Conservation (phyloP, 768 basidiomycete genomes). For the Hericium coralloides region DNA sequence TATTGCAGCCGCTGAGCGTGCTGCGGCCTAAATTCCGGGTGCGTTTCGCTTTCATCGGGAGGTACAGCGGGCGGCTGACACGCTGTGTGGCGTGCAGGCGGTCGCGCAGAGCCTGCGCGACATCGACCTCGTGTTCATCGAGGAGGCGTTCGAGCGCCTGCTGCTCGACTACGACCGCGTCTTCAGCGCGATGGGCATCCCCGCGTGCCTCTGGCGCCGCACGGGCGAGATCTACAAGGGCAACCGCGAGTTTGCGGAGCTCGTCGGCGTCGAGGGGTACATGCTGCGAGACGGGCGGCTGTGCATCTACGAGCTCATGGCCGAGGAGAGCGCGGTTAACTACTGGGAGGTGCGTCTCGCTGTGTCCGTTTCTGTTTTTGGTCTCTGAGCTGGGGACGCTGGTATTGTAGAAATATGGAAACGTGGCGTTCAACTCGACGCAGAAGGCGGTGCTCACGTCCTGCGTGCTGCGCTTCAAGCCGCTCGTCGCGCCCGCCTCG, state of each 20-base stretch:
- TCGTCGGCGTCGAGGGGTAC: constrained; percentile 80
- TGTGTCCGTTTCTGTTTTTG: neutral
- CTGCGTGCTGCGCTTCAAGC: constrained; percentile 79
- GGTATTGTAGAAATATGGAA: constrained; percentile 74
- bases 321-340: constrained; percentile 92
- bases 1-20: constrained; percentile 81
- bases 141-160: constrained; percentile 94
- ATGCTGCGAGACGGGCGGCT: constrained; percentile 75
- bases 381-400: neutral
- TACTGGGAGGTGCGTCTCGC: constrained; percentile 79
- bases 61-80: neutral
- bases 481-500: constrained; percentile 38
- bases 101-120: constrained; percentile 81
- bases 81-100: constrained; percentile 32
- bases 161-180: constrained; percentile 93
- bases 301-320: constrained; percentile 69
- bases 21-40: constrained; percentile 81
- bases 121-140: constrained; percentile 92
- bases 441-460: constrained; percentile 93
- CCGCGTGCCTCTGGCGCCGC: constrained; percentile 91
- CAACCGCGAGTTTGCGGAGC: constrained; percentile 89
- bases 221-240: constrained; percentile 99
- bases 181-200: constrained; percentile 93
- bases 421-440: constrained; percentile 83
- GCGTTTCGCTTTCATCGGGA: constrained; percentile 17